These are phyloP conservation scores for Drechslerella dactyloides DNA, from an alignment of 2,329 filamentous ascomycete species.

Conservation along the genomic window DNA sequence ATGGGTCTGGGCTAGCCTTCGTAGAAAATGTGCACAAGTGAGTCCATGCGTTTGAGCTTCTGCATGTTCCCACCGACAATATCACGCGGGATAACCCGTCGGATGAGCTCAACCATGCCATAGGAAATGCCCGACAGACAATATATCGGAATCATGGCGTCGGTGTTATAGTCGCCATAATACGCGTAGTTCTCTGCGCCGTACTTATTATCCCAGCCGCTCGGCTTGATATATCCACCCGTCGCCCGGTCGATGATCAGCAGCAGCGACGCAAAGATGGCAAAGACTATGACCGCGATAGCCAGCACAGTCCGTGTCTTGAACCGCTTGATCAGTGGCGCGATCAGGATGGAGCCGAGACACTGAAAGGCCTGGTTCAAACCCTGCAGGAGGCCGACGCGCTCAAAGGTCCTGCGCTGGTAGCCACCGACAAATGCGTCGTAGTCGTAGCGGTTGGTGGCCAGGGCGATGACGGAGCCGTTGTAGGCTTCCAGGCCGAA, in stretches of 20 bases:
- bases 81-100: conserved; percentile 63
- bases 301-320: conserved; percentile 62
- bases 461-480: conserved; percentile 62
- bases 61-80: conserved; percentile 63
- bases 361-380: conserved; percentile 64
- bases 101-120: conserved; percentile 64
- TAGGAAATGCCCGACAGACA: conserved; percentile 59
- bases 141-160: conserved; percentile 63
- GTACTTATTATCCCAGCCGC: conserved; percentile 54
- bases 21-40: conserved; percentile 56
- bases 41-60: conserved; percentile 62
- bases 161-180: conserved; percentile 62
- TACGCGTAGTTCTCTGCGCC: conserved; percentile 56
- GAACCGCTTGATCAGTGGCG: conserved; percentile 62
- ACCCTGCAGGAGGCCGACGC: conserved; percentile 61
- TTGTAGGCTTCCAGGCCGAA: conserved; percentile 64
- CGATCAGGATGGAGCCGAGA: conserved; percentile 63
- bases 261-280: conserved; percentile 61
- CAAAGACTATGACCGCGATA: conserved; percentile 61
- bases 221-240: conserved; percentile 60
- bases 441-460: conserved; percentile 63
- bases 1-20: conserved; percentile 19
- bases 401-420: conserved; percentile 60
- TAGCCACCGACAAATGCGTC: conserved; percentile 57
- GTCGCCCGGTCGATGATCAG: conserved; percentile 62